phyloP scores from a whole-genome alignment of 2,329 filamentous ascomycete species.

The Phaeosphaeriaceae sp. region DNA sequence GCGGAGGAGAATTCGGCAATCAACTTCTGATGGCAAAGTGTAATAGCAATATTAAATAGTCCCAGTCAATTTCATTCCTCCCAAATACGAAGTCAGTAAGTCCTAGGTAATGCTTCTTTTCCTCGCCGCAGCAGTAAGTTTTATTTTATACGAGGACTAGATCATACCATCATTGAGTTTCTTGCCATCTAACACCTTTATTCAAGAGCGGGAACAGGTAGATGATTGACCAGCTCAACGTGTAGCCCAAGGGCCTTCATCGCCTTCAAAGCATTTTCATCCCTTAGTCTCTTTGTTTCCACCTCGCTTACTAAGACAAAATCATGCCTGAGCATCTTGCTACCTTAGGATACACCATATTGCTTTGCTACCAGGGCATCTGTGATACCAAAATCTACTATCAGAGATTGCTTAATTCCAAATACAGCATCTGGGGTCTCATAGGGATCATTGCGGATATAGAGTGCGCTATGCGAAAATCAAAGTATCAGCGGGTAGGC shows the following conservation, averaged over 20 bases:
- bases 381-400: conserved; percentile 38
- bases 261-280: conserved; percentile 70
- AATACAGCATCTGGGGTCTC: conserved; percentile 86
- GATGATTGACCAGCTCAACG: conserved; percentile 73
- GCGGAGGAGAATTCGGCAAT: too few species aligned
- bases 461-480: conserved; percentile 81
- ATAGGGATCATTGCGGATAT: conserved; percentile 78
- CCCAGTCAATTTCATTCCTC: too few species aligned
- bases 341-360: conserved; percentile 67
- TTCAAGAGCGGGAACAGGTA: conserved; percentile 75
- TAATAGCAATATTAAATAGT: too few species aligned
- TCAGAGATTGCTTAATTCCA: conserved; percentile 81
- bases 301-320: conserved; percentile 77
- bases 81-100: too few species aligned
- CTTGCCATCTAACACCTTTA: too few species aligned
- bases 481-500: too few species aligned
- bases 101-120: too few species aligned
- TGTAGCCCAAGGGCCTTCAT: conserved; percentile 67
- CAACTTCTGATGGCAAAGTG: too few species aligned
- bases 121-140: too few species aligned
- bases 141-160: too few species aligned
- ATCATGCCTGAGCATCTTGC: conserved; percentile 70
- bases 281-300: conserved; percentile 70
- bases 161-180: too few species aligned
- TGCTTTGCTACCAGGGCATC: conserved; percentile 32